phyloP scores from a whole-genome alignment of 2,329 filamentous ascomycete genomes.

The Xylariaceae sp. region DNA sequence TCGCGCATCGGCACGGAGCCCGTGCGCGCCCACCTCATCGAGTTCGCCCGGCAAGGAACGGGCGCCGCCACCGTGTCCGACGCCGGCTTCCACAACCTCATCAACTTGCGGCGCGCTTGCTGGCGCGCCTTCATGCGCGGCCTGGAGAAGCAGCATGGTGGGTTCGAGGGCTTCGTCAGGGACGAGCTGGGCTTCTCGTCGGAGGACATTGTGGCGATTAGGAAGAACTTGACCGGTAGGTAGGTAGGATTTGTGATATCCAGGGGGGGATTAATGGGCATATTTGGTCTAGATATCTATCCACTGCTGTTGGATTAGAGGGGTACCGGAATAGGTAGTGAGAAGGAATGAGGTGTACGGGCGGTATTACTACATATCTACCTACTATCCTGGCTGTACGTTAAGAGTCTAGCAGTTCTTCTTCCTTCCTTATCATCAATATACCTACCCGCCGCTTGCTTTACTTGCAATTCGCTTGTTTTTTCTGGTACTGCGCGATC shows the following conservation, averaged over 20 bases:
- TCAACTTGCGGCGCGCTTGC: constrained; percentile 39
- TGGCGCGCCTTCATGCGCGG: constrained; percentile 44
- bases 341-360: too few relatives aligned
- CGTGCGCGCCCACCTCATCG: constrained; percentile 43
- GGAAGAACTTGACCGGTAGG: constrained; percentile 37
- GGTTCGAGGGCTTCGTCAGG: constrained; percentile 46
- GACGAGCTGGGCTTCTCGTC: constrained; percentile 41
- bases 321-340: too few relatives aligned
- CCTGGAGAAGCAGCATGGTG: constrained; percentile 41
- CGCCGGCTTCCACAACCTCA: constrained; percentile 45
- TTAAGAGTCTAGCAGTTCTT: too few relatives aligned
- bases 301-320: too few relatives aligned
- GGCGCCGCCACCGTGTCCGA: constrained; percentile 33
- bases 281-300: too few relatives aligned
- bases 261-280: too few relatives aligned
- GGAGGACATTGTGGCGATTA: constrained; percentile 43
- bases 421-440: too few relatives aligned
- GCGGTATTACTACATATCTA: too few relatives aligned
- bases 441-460: too few relatives aligned
- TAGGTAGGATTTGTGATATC: not conserved
- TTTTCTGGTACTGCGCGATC: too few relatives aligned
- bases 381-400: too few relatives aligned
- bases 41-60: constrained; percentile 37
- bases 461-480: too few relatives aligned
- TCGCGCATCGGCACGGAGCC: constrained; percentile 50